These are phyloP conservation scores for Phytophthora syringae DNA, from an alignment of 352 stramenopile genomes.

Conservation along the genomic window DNA sequence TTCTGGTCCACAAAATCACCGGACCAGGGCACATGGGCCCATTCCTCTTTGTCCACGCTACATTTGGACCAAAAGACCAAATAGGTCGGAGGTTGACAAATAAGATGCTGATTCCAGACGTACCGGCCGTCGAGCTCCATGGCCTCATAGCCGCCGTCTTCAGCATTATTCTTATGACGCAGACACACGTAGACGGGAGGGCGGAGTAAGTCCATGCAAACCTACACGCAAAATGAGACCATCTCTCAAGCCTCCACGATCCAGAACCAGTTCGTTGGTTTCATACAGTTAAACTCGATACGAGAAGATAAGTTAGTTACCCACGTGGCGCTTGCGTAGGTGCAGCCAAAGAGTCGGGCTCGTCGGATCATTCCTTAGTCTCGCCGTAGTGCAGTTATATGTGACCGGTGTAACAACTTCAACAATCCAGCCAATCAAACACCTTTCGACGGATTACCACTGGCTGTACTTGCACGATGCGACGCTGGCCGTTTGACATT, in stretches of 20 bases:
- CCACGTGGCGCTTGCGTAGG: too few relatives aligned
- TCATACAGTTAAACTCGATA: too few relatives aligned
- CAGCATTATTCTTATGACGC: conserved; percentile 36
- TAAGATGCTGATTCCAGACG: conserved; percentile 2
- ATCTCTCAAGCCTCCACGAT: too few relatives aligned
- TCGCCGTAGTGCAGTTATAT: too few relatives aligned
- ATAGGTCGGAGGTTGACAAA: background rate
- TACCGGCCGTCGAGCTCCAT: conserved; percentile 65
- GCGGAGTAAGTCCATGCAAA: conserved; percentile 70
- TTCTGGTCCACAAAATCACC: conserved; percentile 64
- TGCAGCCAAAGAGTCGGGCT: too few relatives aligned
- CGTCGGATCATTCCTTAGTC: conserved; percentile 1
- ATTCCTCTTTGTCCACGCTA: conserved; percentile 72
- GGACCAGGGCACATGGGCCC: conserved; percentile 72
- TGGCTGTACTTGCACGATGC: conserved; percentile 11
- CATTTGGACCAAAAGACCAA: background rate
- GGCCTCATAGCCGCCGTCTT: conserved; percentile 32
- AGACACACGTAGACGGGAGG: conserved; percentile 77
- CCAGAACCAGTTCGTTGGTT: too few relatives aligned
- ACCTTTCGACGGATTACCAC: conserved; percentile 20
- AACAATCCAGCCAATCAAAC: conserved; percentile 18
- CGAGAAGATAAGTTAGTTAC: too few relatives aligned
- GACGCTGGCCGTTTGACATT: conserved; percentile 23
- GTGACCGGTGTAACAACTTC: conserved; percentile 5
- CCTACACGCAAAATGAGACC: too few relatives aligned